Base-by-base conservation (phyloP, 1,284 basidiomycete species). In the Phylloboletellus chloephorus region DNA sequence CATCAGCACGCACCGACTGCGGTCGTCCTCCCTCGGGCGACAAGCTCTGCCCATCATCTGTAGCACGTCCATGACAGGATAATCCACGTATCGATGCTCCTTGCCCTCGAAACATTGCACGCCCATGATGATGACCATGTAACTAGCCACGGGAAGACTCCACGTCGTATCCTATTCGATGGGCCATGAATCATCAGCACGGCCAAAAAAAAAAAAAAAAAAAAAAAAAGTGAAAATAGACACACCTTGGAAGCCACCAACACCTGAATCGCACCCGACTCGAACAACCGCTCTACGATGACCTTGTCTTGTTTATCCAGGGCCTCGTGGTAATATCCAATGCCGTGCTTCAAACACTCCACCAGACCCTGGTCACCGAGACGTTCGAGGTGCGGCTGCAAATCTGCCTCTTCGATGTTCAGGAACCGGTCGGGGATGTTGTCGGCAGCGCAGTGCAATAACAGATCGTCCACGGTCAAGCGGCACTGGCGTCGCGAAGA, bases 31-130 rank as follows among this genome's bases (percentile, higher is more conserved):
- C 34, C 69, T 67, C 12, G 95, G 92, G 20, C 92, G 79, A 60
- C 93, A 97, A 2, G 95, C 94, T 15, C 86, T 79, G 30, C 96
- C 96, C 79, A 98, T 96, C 95, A 98, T 98, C 60, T 98, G 94
- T 2, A 98, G 76, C 9, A 98, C 87, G 54, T 98, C 94, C 72
- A 95, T 91, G 44, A 98, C 88, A 2, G 96, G 89, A 58, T 98
- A 98, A 66, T 98, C 95, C 53, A 96, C 76, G 55, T 99, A 98
- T 37, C 95, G 88, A 61, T 96, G 93, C 57, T 97, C 93, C 64
- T 89, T 88, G 57, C 92, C 93, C 60, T 98, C 93, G 57, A 90
- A 98, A 45, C 71, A 88, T 62, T 98, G 96, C 1, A 98, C 90
- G 21, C 94, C 94, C 92, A 98, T 97, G 58, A 98, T 88, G 57